phyloP scores from a whole-genome alignment of 805 yeast genomes.

The Myxozyma melibiosi region DNA sequence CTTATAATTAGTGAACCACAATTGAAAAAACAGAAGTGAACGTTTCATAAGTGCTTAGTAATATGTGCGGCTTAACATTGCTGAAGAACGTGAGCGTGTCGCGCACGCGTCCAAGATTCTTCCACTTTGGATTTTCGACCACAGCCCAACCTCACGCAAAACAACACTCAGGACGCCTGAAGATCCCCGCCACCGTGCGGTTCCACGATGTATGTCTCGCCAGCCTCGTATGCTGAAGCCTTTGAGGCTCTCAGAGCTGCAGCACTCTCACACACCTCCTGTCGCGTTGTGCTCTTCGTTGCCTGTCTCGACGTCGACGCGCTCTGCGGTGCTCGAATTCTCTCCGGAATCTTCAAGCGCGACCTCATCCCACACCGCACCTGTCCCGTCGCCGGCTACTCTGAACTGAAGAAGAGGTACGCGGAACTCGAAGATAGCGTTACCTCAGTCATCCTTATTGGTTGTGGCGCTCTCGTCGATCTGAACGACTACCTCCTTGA shows the following conservation, averaged over 20 bases:
- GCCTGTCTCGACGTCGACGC: slow-evolving; percentile 92
- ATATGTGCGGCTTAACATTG: background rate
- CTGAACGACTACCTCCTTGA: slow-evolving; percentile 57
- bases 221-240: slow-evolving; percentile 65
- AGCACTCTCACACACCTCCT: slow-evolving; percentile 90
- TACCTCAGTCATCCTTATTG: slow-evolving; percentile 73
- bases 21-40: too few species aligned
- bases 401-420: slow-evolving; percentile 68
- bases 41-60: too few species aligned
- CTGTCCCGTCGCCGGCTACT: slow-evolving; percentile 90
- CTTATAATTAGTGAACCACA: too few species aligned
- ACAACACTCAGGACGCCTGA: background rate
- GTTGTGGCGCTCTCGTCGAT: slow-evolving; percentile 94
- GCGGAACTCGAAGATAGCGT: slow-evolving; percentile 69
- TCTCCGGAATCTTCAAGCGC: slow-evolving; percentile 69
- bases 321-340: slow-evolving; percentile 80
- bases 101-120: background rate
- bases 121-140: background rate
- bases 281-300: slow-evolving; percentile 82
- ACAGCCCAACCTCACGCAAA: background rate
- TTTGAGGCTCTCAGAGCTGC: slow-evolving; percentile 68
- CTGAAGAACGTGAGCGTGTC: background rate
- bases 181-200: slow-evolving; percentile 1
- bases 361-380: slow-evolving; percentile 85
- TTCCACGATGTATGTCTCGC: slow-evolving; percentile 67